Base-by-base conservation (phyloP, 345 rosid species). In the Punica granatum region DNA sequence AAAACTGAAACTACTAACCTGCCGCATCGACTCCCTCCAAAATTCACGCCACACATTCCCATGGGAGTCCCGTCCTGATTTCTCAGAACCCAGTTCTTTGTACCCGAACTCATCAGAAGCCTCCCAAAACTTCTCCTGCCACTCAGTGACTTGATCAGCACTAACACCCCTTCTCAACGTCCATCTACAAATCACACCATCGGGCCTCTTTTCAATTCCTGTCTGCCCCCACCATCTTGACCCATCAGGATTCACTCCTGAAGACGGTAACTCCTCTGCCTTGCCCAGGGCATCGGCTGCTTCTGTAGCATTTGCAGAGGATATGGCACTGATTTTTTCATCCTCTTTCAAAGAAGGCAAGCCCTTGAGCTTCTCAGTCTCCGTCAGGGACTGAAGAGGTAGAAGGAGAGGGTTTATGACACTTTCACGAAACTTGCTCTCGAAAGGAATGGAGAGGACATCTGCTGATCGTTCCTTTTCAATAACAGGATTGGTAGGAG, bases 61-160 rank as follows among this genome's bases (percentile, higher is more conserved):
- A 69, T 60, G 39, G 0, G 90, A 90, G 82, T 93, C 92, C 36
- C 98, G 91, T 25, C 97, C 97, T 67, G 90, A 86, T 71, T 93
- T 93, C 84, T 93, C 98, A 1, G 97, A 93, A 63, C 96, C 98
- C 74, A 93, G 96, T 73, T 93, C 98, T 84, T 89, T 93, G 48
- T 90, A 80, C 34, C 86, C 97, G 60, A 89, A 79, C 18, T 90
- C 97, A 78, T 90, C 89, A 66, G 98, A 74, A 76, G 97, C 98
- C 78, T 93, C 97, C 98, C 98, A 93, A 68, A 80, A 93, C 79
- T 93, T 93, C 64, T 89, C 97, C 75, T 90, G 98, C 92, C 96
- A 93, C 79, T 90, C 98, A 65, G 86, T 83, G 65, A 75, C 85
- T 72, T 89, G 77, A 53, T 87, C 87, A 51, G 86, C 88, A 77